These are phyloP conservation scores for Penicillium hesseltinei DNA, from an alignment of 2,329 filamentous ascomycete genomes.

Conservation along the genomic window DNA sequence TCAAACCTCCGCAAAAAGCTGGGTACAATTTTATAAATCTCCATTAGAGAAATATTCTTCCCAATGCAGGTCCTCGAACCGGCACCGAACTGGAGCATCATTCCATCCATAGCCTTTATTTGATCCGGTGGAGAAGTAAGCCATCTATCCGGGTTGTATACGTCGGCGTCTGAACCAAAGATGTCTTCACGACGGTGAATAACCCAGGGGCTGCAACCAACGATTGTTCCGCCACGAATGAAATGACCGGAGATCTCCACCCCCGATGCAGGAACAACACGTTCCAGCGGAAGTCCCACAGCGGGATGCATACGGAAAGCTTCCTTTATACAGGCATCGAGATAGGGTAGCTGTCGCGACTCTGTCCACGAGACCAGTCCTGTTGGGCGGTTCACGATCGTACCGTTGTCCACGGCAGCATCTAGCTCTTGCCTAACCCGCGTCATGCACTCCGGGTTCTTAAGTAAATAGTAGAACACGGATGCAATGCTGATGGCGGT, in stretches of 20 bases:
- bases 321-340: slow-evolving; percentile 74
- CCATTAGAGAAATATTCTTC: slow-evolving; percentile 31
- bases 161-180: slow-evolving; percentile 66
- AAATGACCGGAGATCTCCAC: slow-evolving; percentile 12
- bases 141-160: slow-evolving; percentile 39
- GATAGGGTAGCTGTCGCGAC: slow-evolving; percentile 68
- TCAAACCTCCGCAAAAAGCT: slow-evolving; percentile 26
- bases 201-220: slow-evolving; percentile 74
- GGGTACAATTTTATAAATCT: slow-evolving; percentile 29
- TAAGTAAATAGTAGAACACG: slow-evolving; percentile 72
- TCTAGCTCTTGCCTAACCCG: not conserved
- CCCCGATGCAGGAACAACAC: slow-evolving; percentile 59
- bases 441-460: slow-evolving; percentile 48
- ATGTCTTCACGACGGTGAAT: slow-evolving; percentile 66
- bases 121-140: slow-evolving; percentile 8
- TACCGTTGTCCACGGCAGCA: slow-evolving; percentile 35
- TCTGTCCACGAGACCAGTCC: slow-evolving; percentile 66
- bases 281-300: slow-evolving; percentile 68
- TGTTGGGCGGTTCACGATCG: slow-evolving; percentile 29
- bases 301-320: slow-evolving; percentile 74
- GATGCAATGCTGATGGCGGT: slow-evolving; percentile 71
- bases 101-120: slow-evolving; percentile 16
- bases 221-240: slow-evolving; percentile 47
- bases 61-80: slow-evolving; percentile 31
- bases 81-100: slow-evolving; percentile 23